Evolutionary conservation across 169 alveolate species (phyloP), one percentile per base, ranked within the genome.

Genomic region (Plasmodium cynomolgi): DNA sequence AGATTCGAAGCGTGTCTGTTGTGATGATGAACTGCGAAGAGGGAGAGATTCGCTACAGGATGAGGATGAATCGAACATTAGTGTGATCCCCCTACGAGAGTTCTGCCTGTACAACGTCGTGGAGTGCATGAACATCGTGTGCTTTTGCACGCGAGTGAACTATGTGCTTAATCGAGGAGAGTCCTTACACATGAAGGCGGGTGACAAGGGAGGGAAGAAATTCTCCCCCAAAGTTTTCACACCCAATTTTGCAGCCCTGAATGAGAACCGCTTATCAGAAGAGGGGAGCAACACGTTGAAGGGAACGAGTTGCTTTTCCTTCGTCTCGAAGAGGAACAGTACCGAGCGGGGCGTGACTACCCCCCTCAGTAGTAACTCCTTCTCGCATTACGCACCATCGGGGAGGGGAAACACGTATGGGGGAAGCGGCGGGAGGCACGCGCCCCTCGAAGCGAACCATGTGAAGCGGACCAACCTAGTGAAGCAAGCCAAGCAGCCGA

Each of bases 41-140:
- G n/a, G n/a, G n/a, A n/a, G 31, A 34, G 33, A 33, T 34, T 1
- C 72, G 31, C 47, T 50, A 15, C 50, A 71, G 17, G 20, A 71
- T 23, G 54, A 56, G 0, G 56, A 23, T 2, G 9, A 44, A 71
- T 15, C 41, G 37, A 9, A 68, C 31, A 29, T 29, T 26, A 84
- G 47, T 71, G 47, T 39, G 33, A 84, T 84, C n/a, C 15, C 20
- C 15, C 44, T 86, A 4, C 80, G 50, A 13, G 84, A 11, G 17
- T 86, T 75, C 71, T 77, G 93, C 17, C 17, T 79, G 23, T 86
- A 86, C 81, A 71, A 50, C 71, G 33, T 79, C 13, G 44, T 75
- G 20, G 93, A 86, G 29, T 33, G 74, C 20, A 26, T 79, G 23
- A 86, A 86, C 39, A 75, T 77, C 17, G 41, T 75, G 29, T 86